Percentiles rank a stretch among this genome's conserved stretches.
phyloP scores from a whole-genome alignment of 2,329 filamentous ascomycete species.

The Fusarium pseudograminearum region DNA sequence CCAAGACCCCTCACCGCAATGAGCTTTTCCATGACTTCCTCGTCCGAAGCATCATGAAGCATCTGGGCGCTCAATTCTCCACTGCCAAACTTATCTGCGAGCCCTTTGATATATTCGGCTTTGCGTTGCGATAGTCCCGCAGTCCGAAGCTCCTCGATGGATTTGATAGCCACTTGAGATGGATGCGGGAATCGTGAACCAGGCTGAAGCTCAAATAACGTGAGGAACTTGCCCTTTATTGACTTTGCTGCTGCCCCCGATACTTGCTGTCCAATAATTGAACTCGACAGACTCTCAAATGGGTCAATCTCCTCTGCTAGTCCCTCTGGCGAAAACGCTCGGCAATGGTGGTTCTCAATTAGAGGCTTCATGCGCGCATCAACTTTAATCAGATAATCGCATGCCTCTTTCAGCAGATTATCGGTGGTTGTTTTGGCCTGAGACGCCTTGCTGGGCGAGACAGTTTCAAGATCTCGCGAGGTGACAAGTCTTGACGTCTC shows the following conservation, averaged over 20 bases:
- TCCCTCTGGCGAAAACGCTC: constrained; percentile 82
- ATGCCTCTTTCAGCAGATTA: constrained; percentile 79
- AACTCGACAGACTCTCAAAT: constrained; percentile 83
- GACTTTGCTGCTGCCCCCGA: constrained; percentile 90
- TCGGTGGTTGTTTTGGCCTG: constrained; percentile 68
- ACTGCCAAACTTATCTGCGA: constrained; percentile 82
- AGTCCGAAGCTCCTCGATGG: constrained; percentile 77
- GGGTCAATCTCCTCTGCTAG: constrained; percentile 89
- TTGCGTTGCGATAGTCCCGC: constrained; percentile 94
- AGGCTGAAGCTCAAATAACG: constrained; percentile 69
- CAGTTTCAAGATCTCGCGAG: constrained; percentile 59
- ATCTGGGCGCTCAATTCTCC: constrained; percentile 82
- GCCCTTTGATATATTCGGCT: constrained; percentile 90
- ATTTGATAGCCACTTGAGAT: constrained; percentile 72
- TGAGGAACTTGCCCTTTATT: constrained; percentile 88
- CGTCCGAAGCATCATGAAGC: constrained; percentile 83
- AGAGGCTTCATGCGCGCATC: constrained; percentile 79
- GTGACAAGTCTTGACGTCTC: constrained; percentile 73
- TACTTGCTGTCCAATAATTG: constrained; percentile 97
- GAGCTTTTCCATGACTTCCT: constrained; percentile 84
- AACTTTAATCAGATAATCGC: constrained; percentile 77
- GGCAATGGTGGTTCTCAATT: constrained; percentile 80
- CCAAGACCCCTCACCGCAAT: constrained; percentile 90
- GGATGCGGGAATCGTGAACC: constrained; percentile 76
- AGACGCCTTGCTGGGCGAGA: constrained; percentile 59